Conservation (phyloP, 306 rosid genomes). For the Casuarina glauca region DNA sequence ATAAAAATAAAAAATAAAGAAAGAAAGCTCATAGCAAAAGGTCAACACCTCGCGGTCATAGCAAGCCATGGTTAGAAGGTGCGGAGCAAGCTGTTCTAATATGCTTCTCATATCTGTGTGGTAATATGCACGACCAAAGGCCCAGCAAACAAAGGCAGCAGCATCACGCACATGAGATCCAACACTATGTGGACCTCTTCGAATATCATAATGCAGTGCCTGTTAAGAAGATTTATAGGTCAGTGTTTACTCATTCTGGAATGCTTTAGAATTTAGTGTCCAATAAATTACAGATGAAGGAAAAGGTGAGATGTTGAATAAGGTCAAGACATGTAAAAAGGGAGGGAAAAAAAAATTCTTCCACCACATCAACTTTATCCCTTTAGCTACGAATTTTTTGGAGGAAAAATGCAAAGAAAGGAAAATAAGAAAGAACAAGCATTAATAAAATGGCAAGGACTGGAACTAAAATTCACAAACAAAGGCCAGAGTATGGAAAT, state of each 20-base stretch:
- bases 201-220: constrained; percentile 96
- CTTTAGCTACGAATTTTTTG: not conserved
- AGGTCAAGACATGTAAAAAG: not conserved
- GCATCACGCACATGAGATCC: constrained; percentile 99
- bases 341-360: not conserved
- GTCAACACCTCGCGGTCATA: constrained; percentile 89
- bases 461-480: not conserved
- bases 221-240: constrained; percentile 36
- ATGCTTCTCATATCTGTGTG: constrained; percentile 76
- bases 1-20: not conserved
- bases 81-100: constrained; percentile 84
- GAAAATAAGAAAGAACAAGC: not conserved
- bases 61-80: constrained; percentile 90
- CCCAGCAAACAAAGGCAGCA: constrained; percentile 99
- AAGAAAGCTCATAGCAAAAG: constrained; percentile 16
- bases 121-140: constrained; percentile 94
- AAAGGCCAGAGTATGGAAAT: not conserved
- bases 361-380: not conserved
- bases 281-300: not conserved
- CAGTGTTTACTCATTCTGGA: constrained; percentile 23
- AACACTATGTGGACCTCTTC: constrained; percentile 98
- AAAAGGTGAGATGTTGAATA: not conserved
- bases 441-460: not conserved
- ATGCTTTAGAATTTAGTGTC: constrained; percentile 6
- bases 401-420: not conserved